Percentiles rank a stretch among this genome's conserved stretches.
Evolutionary conservation across 2,329 filamentous ascomycete genomes (phyloP).

Genomic region (Dothideomycetes sp.): DNA sequence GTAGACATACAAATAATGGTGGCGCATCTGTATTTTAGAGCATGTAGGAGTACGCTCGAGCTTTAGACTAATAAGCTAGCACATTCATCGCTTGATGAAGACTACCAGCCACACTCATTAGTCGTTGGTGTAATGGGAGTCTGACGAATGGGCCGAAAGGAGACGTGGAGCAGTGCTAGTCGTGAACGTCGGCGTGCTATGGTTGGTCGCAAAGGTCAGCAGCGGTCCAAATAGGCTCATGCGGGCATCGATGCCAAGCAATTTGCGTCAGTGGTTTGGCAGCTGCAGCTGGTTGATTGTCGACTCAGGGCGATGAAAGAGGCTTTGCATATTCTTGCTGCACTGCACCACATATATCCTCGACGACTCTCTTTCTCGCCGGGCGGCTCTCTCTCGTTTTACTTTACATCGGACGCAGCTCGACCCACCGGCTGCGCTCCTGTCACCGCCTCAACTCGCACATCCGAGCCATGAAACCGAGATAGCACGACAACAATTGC

Average conservation of each 20-base stretch:
- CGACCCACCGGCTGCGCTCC: neutral
- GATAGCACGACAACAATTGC: slow-evolving; percentile 12
- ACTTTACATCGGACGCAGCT: neutral
- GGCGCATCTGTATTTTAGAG: too few relatives aligned
- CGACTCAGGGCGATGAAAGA: neutral
- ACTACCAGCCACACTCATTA: too few relatives aligned
- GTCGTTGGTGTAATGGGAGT: too few relatives aligned
- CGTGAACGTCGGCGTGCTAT: neutral
- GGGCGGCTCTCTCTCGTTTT: neutral
- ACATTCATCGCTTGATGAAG: too few relatives aligned
- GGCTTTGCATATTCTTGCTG: neutral
- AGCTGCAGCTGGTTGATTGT: too few relatives aligned
- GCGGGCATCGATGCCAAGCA: too few relatives aligned
- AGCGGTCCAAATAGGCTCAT: neutral
- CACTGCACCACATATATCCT: neutral
- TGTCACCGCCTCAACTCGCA: neutral
- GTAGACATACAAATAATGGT: too few relatives aligned
- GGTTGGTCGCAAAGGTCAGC: neutral
- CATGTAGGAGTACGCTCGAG: too few relatives aligned
- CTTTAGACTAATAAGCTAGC: too few relatives aligned
- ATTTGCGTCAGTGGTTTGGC: neutral
- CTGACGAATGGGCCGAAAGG: too few relatives aligned
- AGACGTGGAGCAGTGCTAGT: too few relatives aligned
- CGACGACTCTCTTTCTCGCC: neutral
- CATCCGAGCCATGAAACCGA: slow-evolving; percentile 14